These are phyloP conservation scores for Phytophthora aleatoria DNA, from an alignment of 352 stramenopile genomes.

Conservation along the genomic window DNA sequence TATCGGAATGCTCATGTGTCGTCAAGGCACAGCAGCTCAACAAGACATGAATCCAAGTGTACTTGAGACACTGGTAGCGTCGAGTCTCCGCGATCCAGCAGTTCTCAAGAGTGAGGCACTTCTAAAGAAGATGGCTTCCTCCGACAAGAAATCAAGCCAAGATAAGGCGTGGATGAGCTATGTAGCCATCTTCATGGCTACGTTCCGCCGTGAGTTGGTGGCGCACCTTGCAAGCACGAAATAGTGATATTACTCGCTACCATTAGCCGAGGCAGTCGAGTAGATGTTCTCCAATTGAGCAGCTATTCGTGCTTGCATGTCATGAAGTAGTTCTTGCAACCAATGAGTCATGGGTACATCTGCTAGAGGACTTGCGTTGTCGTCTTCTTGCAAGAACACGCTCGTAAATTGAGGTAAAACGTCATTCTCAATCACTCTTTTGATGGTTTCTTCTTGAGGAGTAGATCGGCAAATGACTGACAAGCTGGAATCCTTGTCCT, in stretches of 20 bases:
- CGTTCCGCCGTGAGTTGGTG: constrained; percentile 29
- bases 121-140: constrained; percentile 9
- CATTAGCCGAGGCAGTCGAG: constrained; percentile 6
- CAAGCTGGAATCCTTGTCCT: not conserved
- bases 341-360: constrained; percentile 47
- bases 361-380: constrained; percentile 27
- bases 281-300: constrained; percentile 58
- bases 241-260: constrained; percentile 15
- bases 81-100: constrained; percentile 12
- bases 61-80: constrained; percentile 43
- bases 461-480: constrained; percentile 33
- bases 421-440: constrained; percentile 62
- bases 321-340: constrained; percentile 63
- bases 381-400: constrained; percentile 52
- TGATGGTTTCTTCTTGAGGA: constrained; percentile 50
- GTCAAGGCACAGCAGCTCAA: constrained; percentile 34
- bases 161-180: constrained; percentile 29
- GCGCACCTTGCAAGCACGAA: constrained; percentile 17
- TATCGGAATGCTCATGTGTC: constrained; percentile 65
- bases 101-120: constrained; percentile 22
- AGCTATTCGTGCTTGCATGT: constrained; percentile 77
- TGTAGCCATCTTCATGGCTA: constrained; percentile 21
- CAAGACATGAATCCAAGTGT: constrained; percentile 40
- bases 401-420: constrained; percentile 65
- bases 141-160: constrained; percentile 2